A percentile compares a stretch with the other conserved stretches of the same genome.
Conservation (phyloP, 2,329 filamentous ascomycete genomes). For the Paracorniculantispora psalliotae region DNA sequence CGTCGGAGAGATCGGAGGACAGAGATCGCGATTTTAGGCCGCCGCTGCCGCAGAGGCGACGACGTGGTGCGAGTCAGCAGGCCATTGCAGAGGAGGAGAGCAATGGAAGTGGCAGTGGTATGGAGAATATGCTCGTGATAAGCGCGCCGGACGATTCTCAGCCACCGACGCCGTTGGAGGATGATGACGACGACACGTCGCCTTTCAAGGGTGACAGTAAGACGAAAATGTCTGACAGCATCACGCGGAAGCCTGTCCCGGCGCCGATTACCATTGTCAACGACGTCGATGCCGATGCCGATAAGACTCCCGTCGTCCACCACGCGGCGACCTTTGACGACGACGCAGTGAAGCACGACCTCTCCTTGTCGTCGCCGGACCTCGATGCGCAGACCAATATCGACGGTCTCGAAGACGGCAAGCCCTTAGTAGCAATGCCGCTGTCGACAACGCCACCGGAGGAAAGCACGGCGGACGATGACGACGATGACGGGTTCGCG, state of each 20-base stretch:
- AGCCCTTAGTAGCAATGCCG: constrained; percentile 15
- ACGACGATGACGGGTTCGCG: constrained; percentile 24
- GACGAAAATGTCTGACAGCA: neutral
- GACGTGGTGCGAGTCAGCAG: constrained; percentile 31
- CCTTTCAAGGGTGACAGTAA: neutral
- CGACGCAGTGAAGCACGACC: neutral
- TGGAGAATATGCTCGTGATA: constrained; percentile 58
- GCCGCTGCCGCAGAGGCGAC: constrained; percentile 43
- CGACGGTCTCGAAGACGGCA: neutral
- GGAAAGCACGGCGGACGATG: constrained; percentile 15
- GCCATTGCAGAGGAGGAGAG: constrained; percentile 27
- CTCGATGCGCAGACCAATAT: neutral
- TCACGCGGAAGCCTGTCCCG: constrained; percentile 3
- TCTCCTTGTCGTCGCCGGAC: neutral
- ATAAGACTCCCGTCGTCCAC: neutral
- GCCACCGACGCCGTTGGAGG: constrained; percentile 44
- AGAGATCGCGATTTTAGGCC: constrained; percentile 26
- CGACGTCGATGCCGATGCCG: neutral
- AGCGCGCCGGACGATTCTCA: constrained; percentile 60
- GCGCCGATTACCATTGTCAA: neutral
- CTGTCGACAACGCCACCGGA: constrained; percentile 8
- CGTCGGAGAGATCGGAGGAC: constrained; percentile 27
- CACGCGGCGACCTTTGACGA: neutral
- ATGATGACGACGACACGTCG: neutral
- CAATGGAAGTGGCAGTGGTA: constrained; percentile 25